These are phyloP conservation scores for Lavandula angustifolia DNA, from an alignment of 257 asterid species.

Conservation along the genomic window DNA sequence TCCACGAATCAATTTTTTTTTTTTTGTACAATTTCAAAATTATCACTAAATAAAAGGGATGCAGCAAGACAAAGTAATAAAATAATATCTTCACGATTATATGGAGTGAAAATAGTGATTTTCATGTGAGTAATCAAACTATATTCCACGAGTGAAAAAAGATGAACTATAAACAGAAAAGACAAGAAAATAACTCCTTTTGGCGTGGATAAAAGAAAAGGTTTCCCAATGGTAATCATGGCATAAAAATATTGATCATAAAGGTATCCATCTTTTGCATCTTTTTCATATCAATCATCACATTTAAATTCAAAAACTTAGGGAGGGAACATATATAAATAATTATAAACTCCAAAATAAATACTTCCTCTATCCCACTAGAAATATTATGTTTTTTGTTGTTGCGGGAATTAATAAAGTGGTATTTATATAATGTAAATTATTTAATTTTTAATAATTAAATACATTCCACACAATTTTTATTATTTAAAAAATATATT, in stretches of 20 bases:
- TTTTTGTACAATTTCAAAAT: too few species aligned
- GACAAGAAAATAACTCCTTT: slow-evolving; percentile 35
- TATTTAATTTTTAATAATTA: too few species aligned
- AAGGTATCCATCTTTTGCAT: slow-evolving; percentile 27
- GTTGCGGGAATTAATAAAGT: too few species aligned
- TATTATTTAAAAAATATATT: too few species aligned
- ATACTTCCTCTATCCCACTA: too few species aligned
- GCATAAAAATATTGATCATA: slow-evolving; percentile 29
- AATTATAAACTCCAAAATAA: too few species aligned
- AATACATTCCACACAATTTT: too few species aligned
- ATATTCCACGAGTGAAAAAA: background rate
- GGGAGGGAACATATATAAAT: slow-evolving; percentile 26
- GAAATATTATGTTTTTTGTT: too few species aligned
- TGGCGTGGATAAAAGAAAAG: slow-evolving; percentile 26
- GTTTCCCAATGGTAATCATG: slow-evolving; percentile 32
- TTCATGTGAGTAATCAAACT: background rate
- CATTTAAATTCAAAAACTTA: slow-evolving; percentile 42
- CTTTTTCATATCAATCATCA: slow-evolving; percentile 31
- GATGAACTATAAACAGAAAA: slow-evolving; percentile 14
- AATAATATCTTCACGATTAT: background rate
- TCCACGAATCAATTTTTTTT: too few species aligned
- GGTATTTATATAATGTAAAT: too few species aligned
- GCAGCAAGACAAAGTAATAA: background rate
- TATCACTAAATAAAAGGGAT: background rate
- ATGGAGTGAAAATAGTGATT: background rate